phyloP scores from a whole-genome alignment of 148 eudicot genomes.

The Rhododendron mucronatum region DNA sequence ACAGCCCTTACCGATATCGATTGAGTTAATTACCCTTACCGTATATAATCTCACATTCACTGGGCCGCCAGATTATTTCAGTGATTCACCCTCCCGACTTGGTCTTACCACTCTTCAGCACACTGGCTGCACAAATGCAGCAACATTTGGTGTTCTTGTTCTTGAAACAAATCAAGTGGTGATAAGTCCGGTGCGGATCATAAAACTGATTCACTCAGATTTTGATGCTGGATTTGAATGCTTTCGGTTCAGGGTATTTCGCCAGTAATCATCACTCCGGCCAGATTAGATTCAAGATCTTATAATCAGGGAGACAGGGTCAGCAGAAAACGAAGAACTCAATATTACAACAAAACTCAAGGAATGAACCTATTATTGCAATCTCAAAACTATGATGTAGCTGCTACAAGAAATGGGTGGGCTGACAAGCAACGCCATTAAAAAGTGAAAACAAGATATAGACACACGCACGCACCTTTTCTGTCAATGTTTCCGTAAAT shows the following conservation, averaged over 20 bases:
- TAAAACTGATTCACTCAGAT: background rate
- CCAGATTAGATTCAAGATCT: background rate
- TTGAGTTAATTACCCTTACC: too few relatives aligned
- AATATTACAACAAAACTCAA: background rate
- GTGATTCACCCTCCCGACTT: too few relatives aligned
- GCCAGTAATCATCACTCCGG: background rate
- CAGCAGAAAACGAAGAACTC: background rate
- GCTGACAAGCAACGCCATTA: background rate
- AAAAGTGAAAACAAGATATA: background rate
- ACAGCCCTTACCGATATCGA: too few relatives aligned
- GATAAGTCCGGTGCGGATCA: background rate
- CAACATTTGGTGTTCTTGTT: background rate
- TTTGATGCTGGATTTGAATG: background rate
- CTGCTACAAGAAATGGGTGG: background rate
- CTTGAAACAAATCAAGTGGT: background rate
- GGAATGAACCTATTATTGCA: conserved; percentile 2
- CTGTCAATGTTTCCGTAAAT: background rate
- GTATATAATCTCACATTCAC: background rate
- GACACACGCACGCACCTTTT: background rate
- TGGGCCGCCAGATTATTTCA: background rate
- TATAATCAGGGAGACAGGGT: background rate
- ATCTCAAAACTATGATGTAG: background rate
- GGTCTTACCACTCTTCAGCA: background rate
- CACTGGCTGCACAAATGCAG: background rate
- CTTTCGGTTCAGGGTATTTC: background rate